A percentile compares a stretch with the other conserved stretches of the same genome.
These are phyloP conservation scores for Penicillium coprophilum DNA, from an alignment of 495 filamentous ascomycete species.

Conservation along the genomic window DNA sequence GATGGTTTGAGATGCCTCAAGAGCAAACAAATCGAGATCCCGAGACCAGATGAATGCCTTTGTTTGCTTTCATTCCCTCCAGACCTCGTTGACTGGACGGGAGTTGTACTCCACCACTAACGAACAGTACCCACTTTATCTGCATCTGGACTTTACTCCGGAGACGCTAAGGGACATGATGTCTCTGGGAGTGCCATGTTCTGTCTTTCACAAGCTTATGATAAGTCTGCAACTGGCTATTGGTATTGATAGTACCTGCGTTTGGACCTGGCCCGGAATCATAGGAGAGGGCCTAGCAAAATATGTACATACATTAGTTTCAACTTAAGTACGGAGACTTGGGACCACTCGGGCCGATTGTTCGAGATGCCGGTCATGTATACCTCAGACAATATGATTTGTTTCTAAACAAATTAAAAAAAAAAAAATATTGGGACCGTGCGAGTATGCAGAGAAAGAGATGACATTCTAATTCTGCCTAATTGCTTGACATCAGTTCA, in stretches of 20 bases:
- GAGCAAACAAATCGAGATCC: neutral
- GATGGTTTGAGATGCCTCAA: neutral
- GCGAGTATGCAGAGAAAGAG: constrained; percentile 1
- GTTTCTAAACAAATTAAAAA: neutral
- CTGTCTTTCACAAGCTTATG: neutral
- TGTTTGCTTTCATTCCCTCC: neutral
- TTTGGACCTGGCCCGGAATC: constrained; percentile 8
- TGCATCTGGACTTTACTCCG: constrained; percentile 8
- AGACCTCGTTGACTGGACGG: neutral
- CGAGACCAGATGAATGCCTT: neutral
- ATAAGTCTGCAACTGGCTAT: neutral
- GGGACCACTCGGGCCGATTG: constrained; percentile 8
- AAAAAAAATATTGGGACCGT: neutral
- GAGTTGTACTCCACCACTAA: constrained; percentile 12
- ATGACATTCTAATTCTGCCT: neutral
- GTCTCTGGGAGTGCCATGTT: constrained; percentile 1
- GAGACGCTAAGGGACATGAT: constrained; percentile 9
- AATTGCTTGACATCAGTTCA: neutral
- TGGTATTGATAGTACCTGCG: constrained; percentile 11
- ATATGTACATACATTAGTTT: constrained; percentile 5
- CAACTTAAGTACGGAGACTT: constrained; percentile 7
- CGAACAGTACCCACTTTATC: constrained; percentile 14
- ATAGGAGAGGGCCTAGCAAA: neutral
- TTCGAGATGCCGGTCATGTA: constrained; percentile 4
- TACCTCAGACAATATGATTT: neutral